Conservation (phyloP, 192 early-diverging fungal species). For the Backusella westeae region DNA sequence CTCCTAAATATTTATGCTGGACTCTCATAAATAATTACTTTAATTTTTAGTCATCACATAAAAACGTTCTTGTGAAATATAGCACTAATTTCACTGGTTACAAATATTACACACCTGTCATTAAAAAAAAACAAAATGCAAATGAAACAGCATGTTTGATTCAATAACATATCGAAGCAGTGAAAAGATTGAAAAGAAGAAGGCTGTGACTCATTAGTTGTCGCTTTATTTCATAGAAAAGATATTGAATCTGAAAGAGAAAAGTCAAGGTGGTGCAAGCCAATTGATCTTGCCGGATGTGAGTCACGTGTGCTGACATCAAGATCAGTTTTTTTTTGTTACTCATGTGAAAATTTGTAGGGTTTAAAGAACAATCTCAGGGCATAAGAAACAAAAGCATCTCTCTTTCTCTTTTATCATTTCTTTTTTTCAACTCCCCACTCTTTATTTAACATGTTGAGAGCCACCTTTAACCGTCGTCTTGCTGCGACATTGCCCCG, state of each 20-base stretch:
- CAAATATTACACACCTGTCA: background rate
- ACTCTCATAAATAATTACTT: background rate
- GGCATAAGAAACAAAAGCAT: conserved; percentile 1
- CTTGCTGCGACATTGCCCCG: background rate
- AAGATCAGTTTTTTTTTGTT: conserved; percentile 6
- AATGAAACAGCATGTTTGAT: background rate
- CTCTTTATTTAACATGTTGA: conserved; percentile 2
- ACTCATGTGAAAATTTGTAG: conserved; percentile 17
- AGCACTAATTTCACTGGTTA: background rate
- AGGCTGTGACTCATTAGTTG: background rate
- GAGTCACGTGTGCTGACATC: conserved; percentile 18
- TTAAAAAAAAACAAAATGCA: background rate
- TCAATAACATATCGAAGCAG: background rate
- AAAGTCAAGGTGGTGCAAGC: background rate
- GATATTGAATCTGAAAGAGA: background rate
- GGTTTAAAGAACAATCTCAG: conserved; percentile 11
- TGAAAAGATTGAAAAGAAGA: background rate
- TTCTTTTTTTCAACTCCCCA: conserved; percentile 5
- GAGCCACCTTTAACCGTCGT: background rate
- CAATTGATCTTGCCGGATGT: background rate
- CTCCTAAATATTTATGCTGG: background rate
- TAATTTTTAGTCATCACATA: background rate
- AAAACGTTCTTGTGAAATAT: background rate
- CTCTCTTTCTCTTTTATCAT: conserved; percentile 10
- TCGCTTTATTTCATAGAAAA: background rate